Conservation (phyloP, 2,329 filamentous ascomycete genomes). For the Cladosporium oxysporum region DNA sequence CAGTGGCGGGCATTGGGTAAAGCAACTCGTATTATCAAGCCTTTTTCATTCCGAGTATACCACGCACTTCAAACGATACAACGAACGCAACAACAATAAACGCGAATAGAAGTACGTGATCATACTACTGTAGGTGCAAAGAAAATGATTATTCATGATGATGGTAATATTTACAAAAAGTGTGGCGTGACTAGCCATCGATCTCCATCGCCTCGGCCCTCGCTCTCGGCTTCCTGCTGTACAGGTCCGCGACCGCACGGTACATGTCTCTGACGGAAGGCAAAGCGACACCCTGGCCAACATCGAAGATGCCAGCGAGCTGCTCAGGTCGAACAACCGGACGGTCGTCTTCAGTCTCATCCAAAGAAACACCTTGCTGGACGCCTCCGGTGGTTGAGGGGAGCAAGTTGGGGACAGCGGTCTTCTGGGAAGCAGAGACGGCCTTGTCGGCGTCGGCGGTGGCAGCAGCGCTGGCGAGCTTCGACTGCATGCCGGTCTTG, state of each 20-base stretch:
- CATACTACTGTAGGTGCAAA: not conserved
- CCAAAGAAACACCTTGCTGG: constrained; percentile 31
- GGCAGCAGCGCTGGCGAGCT: constrained; percentile 17
- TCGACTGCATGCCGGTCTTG: constrained; percentile 13
- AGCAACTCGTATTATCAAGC: not conserved
- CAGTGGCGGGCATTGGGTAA: not conserved
- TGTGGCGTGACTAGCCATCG: constrained; percentile 5
- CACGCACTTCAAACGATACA: not conserved
- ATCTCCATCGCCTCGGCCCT: constrained; percentile 19
- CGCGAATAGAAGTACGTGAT: not conserved
- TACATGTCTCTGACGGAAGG: constrained; percentile 76
- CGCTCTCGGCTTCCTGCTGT: constrained; percentile 56
- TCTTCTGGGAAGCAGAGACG: constrained; percentile 33
- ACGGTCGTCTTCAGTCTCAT: constrained; percentile 49
- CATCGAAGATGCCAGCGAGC: constrained; percentile 70
- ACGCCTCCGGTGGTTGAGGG: constrained; percentile 15
- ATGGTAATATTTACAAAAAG: constrained; percentile 14
- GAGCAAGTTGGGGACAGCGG: constrained; percentile 31
- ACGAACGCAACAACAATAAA: not conserved
- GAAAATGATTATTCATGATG: constrained; percentile 18
- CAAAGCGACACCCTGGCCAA: constrained; percentile 67
- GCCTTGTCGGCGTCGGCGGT: constrained; percentile 12
- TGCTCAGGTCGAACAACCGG: constrained; percentile 68
- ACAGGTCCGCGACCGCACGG: constrained; percentile 67
- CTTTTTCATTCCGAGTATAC: not conserved